phyloP scores from a whole-genome alignment of 129 eudicot species.

The Flaveria bidentis region DNA sequence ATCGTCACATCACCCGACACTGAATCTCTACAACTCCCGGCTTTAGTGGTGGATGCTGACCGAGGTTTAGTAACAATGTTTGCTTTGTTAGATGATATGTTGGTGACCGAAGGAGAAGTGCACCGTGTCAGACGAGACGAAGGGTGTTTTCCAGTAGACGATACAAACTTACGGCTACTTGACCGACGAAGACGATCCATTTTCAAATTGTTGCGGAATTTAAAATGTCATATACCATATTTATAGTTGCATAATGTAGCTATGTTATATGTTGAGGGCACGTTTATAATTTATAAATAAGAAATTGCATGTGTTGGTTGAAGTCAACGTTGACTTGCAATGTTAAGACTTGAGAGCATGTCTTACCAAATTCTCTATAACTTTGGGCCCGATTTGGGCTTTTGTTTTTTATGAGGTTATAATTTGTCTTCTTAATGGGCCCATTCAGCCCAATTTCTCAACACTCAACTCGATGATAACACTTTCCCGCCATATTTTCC shows the following conservation, averaged over 20 bases:
- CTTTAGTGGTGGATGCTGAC: conserved; percentile 27
- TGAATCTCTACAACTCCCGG: conserved; percentile 7
- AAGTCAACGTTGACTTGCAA: conserved; percentile 28
- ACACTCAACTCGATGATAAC: not conserved
- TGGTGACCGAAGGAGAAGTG: conserved; percentile 16
- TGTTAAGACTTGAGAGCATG: conserved; percentile 35
- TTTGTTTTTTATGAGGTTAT: not conserved
- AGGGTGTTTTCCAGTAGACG: conserved; percentile 9
- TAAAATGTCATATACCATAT: not conserved
- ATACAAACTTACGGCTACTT: conserved; percentile 19
- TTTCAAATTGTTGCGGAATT: conserved; percentile 2
- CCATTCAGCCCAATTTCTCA: too few relatives aligned
- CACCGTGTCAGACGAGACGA: conserved; percentile 32
- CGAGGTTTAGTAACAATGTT: conserved; percentile 12
- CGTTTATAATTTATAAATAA: conserved; percentile 6
- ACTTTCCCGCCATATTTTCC: conserved; percentile 32
- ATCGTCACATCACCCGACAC: not conserved
- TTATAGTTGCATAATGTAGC: conserved; percentile 27
- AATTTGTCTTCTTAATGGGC: too few relatives aligned
- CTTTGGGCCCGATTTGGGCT: not conserved
- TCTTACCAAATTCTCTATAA: not conserved
- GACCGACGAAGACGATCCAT: conserved; percentile 32
- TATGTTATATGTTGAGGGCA: conserved; percentile 30
- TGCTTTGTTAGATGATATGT: conserved; percentile 13
- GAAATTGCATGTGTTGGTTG: not conserved